A percentile compares a stretch with the other conserved stretches of the same genome.
phyloP scores from a whole-genome alignment of 176 grass and related monocot genomes.

The Juncus effusus region DNA sequence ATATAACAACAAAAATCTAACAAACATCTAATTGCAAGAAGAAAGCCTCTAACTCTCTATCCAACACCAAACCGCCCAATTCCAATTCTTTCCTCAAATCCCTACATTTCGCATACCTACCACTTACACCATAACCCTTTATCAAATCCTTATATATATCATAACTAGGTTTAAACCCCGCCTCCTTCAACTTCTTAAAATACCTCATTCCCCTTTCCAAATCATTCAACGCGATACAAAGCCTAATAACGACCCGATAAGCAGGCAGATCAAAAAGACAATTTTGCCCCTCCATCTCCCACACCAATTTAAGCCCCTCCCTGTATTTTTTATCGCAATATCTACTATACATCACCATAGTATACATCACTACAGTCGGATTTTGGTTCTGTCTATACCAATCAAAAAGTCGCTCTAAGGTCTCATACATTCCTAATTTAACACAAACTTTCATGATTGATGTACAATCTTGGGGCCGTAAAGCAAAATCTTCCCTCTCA shows the following conservation, averaged over 20 bases:
- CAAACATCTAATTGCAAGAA: slow-evolving; percentile 7
- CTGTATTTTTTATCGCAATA: slow-evolving; percentile 44
- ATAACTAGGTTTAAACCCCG: slow-evolving; percentile 50
- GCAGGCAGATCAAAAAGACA: slow-evolving; percentile 75
- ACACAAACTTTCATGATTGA: slow-evolving; percentile 83
- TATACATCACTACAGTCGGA: slow-evolving; percentile 70
- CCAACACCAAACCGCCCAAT: slow-evolving; percentile 42
- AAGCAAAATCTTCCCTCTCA: slow-evolving; percentile 45
- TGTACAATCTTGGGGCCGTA: slow-evolving; percentile 54
- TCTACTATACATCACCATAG: slow-evolving; percentile 65
- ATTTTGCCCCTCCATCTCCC: slow-evolving; percentile 68
- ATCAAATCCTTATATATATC: slow-evolving; percentile 70
- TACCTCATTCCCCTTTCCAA: slow-evolving; percentile 55
- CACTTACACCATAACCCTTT: slow-evolving; percentile 35
- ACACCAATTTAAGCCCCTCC: slow-evolving; percentile 64
- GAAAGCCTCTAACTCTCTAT: slow-evolving; percentile 36
- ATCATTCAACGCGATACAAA: slow-evolving; percentile 52
- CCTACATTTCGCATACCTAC: slow-evolving; percentile 54
- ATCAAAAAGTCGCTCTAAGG: slow-evolving; percentile 63
- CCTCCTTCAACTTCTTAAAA: slow-evolving; percentile 61
- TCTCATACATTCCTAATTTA: slow-evolving; percentile 49
- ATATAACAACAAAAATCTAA: neutral
- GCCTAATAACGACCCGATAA: slow-evolving; percentile 64
- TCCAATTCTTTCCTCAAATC: slow-evolving; percentile 59
- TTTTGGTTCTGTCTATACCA: slow-evolving; percentile 46